These are phyloP conservation scores for Komagataella phaffii DNA, from an alignment of 805 yeast genomes.

Conservation along the genomic window DNA sequence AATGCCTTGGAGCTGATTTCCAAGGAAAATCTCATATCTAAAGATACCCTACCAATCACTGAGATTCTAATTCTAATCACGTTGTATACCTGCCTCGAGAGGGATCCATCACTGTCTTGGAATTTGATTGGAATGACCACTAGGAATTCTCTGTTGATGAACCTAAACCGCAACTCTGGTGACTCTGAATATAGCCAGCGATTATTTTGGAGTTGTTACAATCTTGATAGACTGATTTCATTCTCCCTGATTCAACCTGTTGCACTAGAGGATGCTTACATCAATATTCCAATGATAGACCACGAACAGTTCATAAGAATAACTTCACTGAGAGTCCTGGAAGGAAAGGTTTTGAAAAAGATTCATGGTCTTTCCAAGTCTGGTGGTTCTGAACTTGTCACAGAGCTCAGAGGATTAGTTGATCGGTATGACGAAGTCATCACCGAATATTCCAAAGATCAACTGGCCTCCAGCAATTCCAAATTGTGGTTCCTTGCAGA, in stretches of 20 bases:
- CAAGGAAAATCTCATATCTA: neutral
- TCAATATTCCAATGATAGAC: neutral
- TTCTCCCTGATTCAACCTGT: neutral
- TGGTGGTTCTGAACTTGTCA: neutral
- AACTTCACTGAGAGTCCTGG: neutral
- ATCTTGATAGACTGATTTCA: neutral
- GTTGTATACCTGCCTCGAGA: neutral
- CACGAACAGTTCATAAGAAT: neutral
- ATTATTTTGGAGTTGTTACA: neutral
- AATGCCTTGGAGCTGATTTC: neutral
- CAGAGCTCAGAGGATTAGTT: neutral
- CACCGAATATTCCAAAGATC: neutral
- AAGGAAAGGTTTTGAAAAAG: neutral
- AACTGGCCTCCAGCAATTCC: neutral
- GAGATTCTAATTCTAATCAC: neutral
- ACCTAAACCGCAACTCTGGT: neutral
- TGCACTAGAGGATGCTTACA: neutral
- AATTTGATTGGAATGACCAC: neutral
- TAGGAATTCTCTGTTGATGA: neutral
- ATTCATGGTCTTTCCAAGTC: neutral
- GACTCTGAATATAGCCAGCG: neutral
- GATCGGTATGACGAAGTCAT: neutral
- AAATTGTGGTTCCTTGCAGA: neutral
- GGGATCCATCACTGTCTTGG: neutral
- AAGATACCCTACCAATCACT: neutral